A percentile compares a stretch with the other conserved stretches of the same genome.
Evolutionary conservation across 108 stramenopile species (phyloP).

Genomic region (Nitzschia palea): DNA sequence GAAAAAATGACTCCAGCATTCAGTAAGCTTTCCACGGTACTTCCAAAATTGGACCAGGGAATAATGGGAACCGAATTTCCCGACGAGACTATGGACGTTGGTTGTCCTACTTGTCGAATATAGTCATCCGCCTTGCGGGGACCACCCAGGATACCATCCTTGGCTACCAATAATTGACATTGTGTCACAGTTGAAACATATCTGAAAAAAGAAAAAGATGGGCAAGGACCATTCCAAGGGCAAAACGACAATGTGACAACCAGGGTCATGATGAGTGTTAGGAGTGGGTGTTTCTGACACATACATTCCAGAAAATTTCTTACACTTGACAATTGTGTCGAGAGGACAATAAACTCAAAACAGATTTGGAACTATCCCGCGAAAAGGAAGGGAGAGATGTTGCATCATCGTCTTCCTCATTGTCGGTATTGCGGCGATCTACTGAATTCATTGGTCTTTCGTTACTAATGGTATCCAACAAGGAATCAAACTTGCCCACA

Average conservation of each 20-base stretch:
- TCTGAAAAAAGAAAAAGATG: neutral
- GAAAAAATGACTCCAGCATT: constrained; percentile 59
- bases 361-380: neutral
- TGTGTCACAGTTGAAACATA: constrained; percentile 69
- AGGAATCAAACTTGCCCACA: constrained; percentile 71
- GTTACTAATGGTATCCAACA: constrained; percentile 75
- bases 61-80: constrained; percentile 21
- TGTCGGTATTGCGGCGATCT: neutral
- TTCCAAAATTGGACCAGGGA: constrained; percentile 61
- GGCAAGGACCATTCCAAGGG: neutral
- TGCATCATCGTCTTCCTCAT: constrained; percentile 5
- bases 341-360: constrained; percentile 45
- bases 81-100: constrained; percentile 10
- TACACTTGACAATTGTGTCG: constrained; percentile 48
- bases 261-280: neutral
- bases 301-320: neutral
- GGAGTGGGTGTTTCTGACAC: too few relatives aligned
- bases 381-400: neutral
- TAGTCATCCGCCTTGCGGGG: constrained; percentile 70
- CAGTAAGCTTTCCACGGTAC: constrained; percentile 60
- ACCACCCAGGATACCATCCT: constrained; percentile 73
- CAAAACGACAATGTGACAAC: too few relatives aligned
- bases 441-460: constrained; percentile 32
- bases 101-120: constrained; percentile 43
- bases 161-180: constrained; percentile 63